phyloP scores from a whole-genome alignment of 1,139 yeast genomes.

The Pneumocystis murina region DNA sequence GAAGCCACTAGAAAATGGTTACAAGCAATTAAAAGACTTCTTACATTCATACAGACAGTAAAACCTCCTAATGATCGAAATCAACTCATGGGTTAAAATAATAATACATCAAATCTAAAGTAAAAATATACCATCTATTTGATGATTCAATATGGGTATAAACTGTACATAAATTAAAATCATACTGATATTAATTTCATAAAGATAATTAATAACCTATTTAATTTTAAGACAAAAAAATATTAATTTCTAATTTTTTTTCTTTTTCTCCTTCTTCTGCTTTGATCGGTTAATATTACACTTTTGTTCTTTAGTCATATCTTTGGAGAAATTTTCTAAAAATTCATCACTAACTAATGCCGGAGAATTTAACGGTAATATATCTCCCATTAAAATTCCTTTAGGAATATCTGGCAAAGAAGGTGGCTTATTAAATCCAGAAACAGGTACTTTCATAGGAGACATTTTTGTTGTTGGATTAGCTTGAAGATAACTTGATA shows the following conservation, averaged over 20 bases:
- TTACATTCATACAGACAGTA: constrained; percentile 5
- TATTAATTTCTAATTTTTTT: constrained; percentile 13
- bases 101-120: constrained; percentile 11
- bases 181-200: constrained; percentile 19
- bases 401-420: constrained; percentile 59
- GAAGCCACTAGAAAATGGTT: constrained; percentile 44
- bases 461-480: constrained; percentile 62
- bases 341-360: constrained; percentile 73
- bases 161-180: constrained; percentile 32
- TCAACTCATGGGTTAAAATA: constrained; percentile 3
- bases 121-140: constrained; percentile 8
- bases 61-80: neutral
- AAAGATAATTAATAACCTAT: constrained; percentile 3
- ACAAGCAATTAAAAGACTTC: constrained; percentile 7
- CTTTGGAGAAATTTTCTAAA: constrained; percentile 54
- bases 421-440: constrained; percentile 42
- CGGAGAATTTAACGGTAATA: constrained; percentile 72
- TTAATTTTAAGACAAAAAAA: constrained; percentile 11
- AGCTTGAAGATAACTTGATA: constrained; percentile 46
- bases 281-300: constrained; percentile 7
- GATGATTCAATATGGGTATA: constrained; percentile 6
- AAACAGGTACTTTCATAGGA: constrained; percentile 47
- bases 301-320: constrained; percentile 32
- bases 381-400: constrained; percentile 72
- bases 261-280: neutral